phyloP scores from a whole-genome alignment of 345 rosid genomes.

The Balakata baccata region DNA sequence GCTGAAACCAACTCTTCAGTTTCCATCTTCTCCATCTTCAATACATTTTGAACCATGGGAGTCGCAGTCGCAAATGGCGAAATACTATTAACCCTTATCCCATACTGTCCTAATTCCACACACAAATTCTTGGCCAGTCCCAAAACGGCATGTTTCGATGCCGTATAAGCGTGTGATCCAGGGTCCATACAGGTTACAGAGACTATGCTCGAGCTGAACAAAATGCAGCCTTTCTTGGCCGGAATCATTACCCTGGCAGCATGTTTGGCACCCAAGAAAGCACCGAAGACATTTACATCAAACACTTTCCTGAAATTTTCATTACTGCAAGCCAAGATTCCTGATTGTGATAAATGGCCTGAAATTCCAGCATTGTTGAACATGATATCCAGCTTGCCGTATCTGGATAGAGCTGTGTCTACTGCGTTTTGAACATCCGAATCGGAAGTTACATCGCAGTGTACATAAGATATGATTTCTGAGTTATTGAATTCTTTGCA shows the following conservation, averaged over 20 bases:
- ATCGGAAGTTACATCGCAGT: conserved; percentile 27
- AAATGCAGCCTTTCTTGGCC: conserved; percentile 16
- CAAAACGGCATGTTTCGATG: conserved; percentile 17
- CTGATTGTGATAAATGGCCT: background rate
- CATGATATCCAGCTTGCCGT: conserved; percentile 36
- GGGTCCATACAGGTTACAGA: background rate
- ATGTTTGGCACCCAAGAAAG: conserved; percentile 23
- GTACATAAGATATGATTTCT: conserved; percentile 19
- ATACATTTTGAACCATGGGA: background rate
- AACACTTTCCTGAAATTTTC: conserved; percentile 14
- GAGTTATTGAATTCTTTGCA: conserved; percentile 14
- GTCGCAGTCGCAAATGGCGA: conserved; percentile 12
- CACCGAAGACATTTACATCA: conserved; percentile 21
- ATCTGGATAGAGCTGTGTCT: conserved; percentile 20
- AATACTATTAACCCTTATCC: conserved; percentile 19
- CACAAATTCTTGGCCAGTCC: conserved; percentile 22
- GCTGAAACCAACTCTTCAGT: background rate
- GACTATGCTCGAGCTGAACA: conserved; percentile 19
- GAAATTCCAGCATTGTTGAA: conserved; percentile 28
- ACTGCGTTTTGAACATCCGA: conserved; percentile 23
- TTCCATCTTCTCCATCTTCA: background rate
- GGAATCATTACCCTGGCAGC: conserved; percentile 31
- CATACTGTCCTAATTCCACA: conserved; percentile 16
- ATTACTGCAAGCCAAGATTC: background rate
- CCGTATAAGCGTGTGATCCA: background rate